Evolutionary conservation across 2,329 filamentous ascomycete genomes (phyloP).

Genomic region (Incumbomyces delicatus): DNA sequence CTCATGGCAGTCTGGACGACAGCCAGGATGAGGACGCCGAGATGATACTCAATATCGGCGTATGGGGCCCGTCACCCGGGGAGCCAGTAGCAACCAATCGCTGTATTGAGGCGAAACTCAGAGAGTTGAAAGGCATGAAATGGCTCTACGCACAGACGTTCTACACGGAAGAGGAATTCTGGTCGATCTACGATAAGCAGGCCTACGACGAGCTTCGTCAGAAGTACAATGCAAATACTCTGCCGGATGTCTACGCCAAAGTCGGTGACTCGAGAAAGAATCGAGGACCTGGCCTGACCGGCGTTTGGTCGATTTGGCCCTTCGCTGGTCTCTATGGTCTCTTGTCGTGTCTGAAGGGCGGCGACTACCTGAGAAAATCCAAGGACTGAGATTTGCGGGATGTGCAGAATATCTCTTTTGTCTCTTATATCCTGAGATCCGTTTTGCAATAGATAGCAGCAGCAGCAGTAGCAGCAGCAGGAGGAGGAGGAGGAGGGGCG

Average conservation of each 20-base stretch:
- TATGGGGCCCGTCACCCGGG: slow-evolving; percentile 69
- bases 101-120: slow-evolving; percentile 59
- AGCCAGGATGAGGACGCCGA: slow-evolving; percentile 2
- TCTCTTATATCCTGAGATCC: slow-evolving; percentile 12
- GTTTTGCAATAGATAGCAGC: no score
- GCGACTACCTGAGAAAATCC: slow-evolving; percentile 18
- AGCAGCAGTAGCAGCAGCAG: no score
- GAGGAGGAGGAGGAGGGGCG: no score
- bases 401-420: neutral
- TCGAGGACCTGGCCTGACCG: slow-evolving; percentile 11
- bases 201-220: slow-evolving; percentile 29
- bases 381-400: slow-evolving; percentile 1
- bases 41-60: slow-evolving; percentile 46
- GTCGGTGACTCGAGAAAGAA: slow-evolving; percentile 18
- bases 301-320: slow-evolving; percentile 18
- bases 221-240: slow-evolving; percentile 29
- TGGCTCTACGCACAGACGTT: slow-evolving; percentile 84
- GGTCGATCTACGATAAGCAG: slow-evolving; percentile 31
- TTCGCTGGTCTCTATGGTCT: slow-evolving; percentile 18
- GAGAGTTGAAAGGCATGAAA: slow-evolving; percentile 65
- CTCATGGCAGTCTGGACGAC: neutral
- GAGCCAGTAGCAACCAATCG: slow-evolving; percentile 62
- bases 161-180: slow-evolving; percentile 53
- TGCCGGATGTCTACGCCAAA: slow-evolving; percentile 31
- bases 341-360: slow-evolving; percentile 15